Conservation (phyloP, 2,329 filamentous ascomycete genomes). For the Thyridium curvatum region DNA sequence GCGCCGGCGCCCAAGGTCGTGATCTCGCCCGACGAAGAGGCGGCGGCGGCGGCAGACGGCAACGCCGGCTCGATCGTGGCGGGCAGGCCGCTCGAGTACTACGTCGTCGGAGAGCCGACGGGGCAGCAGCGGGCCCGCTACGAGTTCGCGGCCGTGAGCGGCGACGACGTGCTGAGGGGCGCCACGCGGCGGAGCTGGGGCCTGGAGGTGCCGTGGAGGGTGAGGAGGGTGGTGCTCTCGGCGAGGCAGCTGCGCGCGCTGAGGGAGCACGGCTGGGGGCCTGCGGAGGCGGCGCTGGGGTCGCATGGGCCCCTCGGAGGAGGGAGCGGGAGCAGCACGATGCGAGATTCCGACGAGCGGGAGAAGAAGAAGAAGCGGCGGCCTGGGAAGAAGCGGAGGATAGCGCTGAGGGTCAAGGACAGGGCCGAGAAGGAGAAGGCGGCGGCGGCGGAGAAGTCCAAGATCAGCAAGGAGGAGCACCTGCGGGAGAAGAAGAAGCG, state of each 20-base stretch:
- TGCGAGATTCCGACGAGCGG: conserved; percentile 3
- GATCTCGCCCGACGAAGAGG: conserved; percentile 34
- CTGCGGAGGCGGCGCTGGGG: background rate
- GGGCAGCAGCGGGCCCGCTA: conserved; percentile 31
- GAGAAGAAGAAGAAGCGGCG: conserved; percentile 36
- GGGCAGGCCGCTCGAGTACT: conserved; percentile 39
- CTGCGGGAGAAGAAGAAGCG: conserved; percentile 57
- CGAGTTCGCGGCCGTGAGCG: conserved; percentile 39
- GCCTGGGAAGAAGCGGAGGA: conserved; percentile 53
- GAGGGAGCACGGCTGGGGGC: too few relatives aligned
- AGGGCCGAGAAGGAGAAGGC: conserved; percentile 34
- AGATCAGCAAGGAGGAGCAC: conserved; percentile 46
- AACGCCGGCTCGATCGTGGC: conserved; percentile 31
- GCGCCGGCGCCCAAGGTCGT: conserved; percentile 39
- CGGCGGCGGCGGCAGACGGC: conserved; percentile 22
- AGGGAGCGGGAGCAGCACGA: background rate
- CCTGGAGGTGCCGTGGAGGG: conserved; percentile 54
- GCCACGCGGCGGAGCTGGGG: conserved; percentile 46
- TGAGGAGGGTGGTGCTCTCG: conserved; percentile 35
- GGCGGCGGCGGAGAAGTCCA: conserved; percentile 29
- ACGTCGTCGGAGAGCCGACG: conserved; percentile 34
- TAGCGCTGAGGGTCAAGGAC: conserved; percentile 40
- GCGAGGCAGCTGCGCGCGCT: conserved; percentile 12
- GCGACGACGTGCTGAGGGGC: conserved; percentile 40
- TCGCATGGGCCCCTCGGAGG: background rate